Conservation (phyloP, 495 filamentous ascomycete species). For the Bacidia gigantensis region DNA sequence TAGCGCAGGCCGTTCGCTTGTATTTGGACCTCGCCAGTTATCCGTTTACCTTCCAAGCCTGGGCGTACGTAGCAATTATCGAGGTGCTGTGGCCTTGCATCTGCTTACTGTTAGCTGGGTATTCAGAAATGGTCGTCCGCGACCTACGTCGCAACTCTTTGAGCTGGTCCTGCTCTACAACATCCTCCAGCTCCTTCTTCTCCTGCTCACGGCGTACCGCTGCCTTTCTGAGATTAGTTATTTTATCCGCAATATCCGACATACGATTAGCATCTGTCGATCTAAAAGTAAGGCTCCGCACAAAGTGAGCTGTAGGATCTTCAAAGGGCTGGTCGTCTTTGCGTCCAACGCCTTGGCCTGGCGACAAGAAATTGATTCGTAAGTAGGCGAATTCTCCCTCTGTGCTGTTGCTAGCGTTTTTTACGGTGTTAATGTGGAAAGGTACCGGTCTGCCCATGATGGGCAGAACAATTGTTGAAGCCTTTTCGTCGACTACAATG, state of each 20-base stretch:
- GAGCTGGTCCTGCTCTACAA: conserved; percentile 98
- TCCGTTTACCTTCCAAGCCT: conserved; percentile 86
- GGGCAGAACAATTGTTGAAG: conserved; percentile 77
- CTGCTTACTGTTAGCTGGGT: conserved; percentile 32
- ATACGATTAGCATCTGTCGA: conserved; percentile 80
- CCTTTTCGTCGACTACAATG: conserved; percentile 82
- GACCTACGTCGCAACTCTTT: conserved; percentile 72
- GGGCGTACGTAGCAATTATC: conserved; percentile 91
- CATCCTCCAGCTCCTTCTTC: conserved; percentile 98
- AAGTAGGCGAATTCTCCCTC: conserved; percentile 90
- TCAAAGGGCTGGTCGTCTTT: conserved; percentile 99
- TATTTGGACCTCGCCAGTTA: conserved; percentile 89
- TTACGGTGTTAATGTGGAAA: conserved; percentile 98
- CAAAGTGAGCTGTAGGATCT: conserved; percentile 87
- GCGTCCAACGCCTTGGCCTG: conserved; percentile 90
- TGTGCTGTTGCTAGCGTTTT: conserved; percentile 89
- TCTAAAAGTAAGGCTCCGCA: conserved; percentile 85
- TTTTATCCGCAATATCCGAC: conserved; percentile 74
- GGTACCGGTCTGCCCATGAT: conserved; percentile 97
- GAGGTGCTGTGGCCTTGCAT: conserved; percentile 73
- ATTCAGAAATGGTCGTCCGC: conserved; percentile 3
- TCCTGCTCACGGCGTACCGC: conserved; percentile 85
- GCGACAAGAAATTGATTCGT: conserved; percentile 92
- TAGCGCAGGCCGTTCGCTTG: conserved; percentile 99
- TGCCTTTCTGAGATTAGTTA: conserved; percentile 86